phyloP scores from a whole-genome alignment of 306 rosid genomes.

The Vigna unguiculata region DNA sequence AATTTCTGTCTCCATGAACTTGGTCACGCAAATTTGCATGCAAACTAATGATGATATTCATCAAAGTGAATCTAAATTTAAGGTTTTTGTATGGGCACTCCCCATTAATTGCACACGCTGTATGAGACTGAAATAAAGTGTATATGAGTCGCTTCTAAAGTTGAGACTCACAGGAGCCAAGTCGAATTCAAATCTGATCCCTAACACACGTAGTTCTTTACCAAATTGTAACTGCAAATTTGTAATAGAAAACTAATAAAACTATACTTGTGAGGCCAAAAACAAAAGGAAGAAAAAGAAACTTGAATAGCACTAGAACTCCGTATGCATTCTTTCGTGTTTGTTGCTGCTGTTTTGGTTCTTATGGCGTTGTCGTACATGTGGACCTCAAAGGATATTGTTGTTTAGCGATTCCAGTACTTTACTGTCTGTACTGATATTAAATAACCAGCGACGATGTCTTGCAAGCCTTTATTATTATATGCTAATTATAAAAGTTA shows the following conservation, averaged over 20 bases:
- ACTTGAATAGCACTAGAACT: background rate
- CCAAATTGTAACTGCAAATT: background rate
- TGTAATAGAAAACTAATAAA: background rate
- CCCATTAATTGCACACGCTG: background rate
- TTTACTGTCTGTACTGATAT: background rate
- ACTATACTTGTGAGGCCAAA: background rate
- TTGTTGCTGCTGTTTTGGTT: conserved; percentile 3
- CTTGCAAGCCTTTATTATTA: conserved; percentile 4
- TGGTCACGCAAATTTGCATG: conserved; percentile 73
- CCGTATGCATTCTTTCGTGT: background rate
- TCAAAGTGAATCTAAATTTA: conserved; percentile 29
- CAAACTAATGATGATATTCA: conserved; percentile 46
- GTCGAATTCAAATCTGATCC: conserved; percentile 28
- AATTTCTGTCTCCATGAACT: conserved; percentile 82
- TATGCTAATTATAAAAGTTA: too few relatives aligned
- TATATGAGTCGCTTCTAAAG: conserved; percentile 15
- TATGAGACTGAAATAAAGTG: background rate
- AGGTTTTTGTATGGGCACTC: background rate
- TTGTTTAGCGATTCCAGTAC: conserved; percentile 9
- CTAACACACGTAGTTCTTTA: background rate
- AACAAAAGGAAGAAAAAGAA: background rate
- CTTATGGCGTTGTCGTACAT: conserved; percentile 3
- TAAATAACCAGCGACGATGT: conserved; percentile 8
- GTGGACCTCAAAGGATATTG: conserved; percentile 15
- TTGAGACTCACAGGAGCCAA: conserved; percentile 28